Percentiles rank a stretch among this genome's conserved stretches.
Conservation (phyloP, 805 yeast species). For the Pichia occidentalis region DNA sequence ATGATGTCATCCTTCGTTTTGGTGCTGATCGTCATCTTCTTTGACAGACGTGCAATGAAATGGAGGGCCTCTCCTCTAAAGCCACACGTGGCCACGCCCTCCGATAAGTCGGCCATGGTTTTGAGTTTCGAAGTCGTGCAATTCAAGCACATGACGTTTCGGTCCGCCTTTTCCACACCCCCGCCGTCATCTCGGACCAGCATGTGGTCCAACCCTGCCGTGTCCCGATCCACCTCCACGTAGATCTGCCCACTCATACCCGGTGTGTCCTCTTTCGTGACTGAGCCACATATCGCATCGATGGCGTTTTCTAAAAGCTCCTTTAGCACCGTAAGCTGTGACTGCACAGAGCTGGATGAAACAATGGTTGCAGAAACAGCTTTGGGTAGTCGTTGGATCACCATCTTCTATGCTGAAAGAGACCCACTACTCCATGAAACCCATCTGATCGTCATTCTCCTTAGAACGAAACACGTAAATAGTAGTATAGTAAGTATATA, state of each 20-base stretch:
- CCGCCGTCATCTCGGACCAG: slow-evolving; percentile 36
- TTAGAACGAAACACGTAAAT: no score
- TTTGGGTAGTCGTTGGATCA: slow-evolving; percentile 21
- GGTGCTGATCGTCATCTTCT: slow-evolving; percentile 28
- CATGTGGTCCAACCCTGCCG: slow-evolving; percentile 31
- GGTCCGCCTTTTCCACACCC: slow-evolving; percentile 30
- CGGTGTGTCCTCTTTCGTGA: neutral
- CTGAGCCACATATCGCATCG: slow-evolving; percentile 26
- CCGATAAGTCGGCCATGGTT: slow-evolving; percentile 25
- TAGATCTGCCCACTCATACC: slow-evolving; percentile 25
- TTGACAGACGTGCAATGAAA: slow-evolving; percentile 30
- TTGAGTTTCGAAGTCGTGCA: slow-evolving; percentile 39
- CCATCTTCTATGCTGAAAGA: no score
- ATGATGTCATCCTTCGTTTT: slow-evolving; percentile 26
- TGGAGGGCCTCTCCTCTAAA: slow-evolving; percentile 47
- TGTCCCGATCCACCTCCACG: slow-evolving; percentile 33
- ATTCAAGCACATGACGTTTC: slow-evolving; percentile 32
- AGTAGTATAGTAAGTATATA: no score
- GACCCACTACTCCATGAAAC: no score
- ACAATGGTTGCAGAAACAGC: slow-evolving; percentile 19
- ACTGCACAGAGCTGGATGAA: slow-evolving; percentile 29
- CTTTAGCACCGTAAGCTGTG: slow-evolving; percentile 33
- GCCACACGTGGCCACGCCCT: slow-evolving; percentile 33
- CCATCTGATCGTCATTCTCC: no score
- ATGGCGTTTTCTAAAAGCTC: slow-evolving; percentile 38